These are phyloP conservation scores for Euphorbia celastroides DNA, from an alignment of 441 rosid genomes.

Conservation along the genomic window DNA sequence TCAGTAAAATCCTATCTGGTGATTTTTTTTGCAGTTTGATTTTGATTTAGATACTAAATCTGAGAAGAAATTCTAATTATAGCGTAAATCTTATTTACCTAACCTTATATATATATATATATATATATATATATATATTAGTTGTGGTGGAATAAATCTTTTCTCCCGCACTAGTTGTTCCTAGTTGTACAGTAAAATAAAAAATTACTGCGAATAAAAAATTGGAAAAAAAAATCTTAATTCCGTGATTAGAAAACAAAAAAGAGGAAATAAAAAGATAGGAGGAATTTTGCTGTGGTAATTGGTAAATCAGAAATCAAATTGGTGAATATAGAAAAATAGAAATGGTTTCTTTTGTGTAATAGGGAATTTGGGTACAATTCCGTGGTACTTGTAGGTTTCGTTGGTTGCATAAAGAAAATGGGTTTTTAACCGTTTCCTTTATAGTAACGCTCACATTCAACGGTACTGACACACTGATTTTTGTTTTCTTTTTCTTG, in stretches of 20 bases:
- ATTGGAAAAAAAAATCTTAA: too few relatives aligned
- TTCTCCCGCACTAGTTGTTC: not conserved
- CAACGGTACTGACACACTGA: not conserved
- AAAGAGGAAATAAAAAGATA: too few relatives aligned
- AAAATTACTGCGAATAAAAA: too few relatives aligned
- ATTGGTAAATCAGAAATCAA: too few relatives aligned
- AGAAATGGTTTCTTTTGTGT: not conserved
- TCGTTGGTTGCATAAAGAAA: not conserved
- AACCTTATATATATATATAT: not conserved
- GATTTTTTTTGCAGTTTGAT: not conserved
- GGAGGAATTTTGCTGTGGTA: not conserved
- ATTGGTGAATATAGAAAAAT: not conserved
- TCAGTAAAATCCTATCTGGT: not conserved
- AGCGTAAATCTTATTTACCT: not conserved
- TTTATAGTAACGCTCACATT: not conserved
- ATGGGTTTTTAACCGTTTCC: not conserved
- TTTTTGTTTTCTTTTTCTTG: not conserved
- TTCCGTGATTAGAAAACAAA: too few relatives aligned
- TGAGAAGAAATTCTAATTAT: not conserved
- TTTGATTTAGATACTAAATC: not conserved
- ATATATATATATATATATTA: not conserved
- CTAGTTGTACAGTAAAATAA: too few relatives aligned
- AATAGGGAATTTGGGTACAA: slow-evolving; percentile 23
- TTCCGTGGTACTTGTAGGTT: slow-evolving; percentile 13
- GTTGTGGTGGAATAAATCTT: not conserved